Evolutionary conservation across 2,329 filamentous ascomycete genomes (phyloP).

Genomic region (Anthostomella pinea): DNA sequence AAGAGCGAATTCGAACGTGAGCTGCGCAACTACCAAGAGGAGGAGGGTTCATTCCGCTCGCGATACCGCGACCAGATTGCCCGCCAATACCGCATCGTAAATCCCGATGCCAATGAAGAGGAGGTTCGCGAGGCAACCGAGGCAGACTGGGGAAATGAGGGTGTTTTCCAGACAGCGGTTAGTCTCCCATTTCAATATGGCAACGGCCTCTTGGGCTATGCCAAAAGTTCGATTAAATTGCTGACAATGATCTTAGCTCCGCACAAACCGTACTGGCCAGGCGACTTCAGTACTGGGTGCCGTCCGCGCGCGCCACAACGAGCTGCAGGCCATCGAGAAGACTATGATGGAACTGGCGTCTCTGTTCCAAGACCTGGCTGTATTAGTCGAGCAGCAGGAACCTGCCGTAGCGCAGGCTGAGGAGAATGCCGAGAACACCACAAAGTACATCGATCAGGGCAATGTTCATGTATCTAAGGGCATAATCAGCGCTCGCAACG

Average conservation of each 20-base stretch:
- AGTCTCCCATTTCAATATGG: too few species aligned
- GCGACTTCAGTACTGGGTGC: constrained; percentile 72
- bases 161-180: constrained; percentile 81
- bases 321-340: constrained; percentile 76
- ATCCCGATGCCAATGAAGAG: constrained; percentile 72
- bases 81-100: constrained; percentile 77
- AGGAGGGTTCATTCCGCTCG: constrained; percentile 68
- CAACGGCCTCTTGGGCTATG: too few species aligned
- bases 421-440: constrained; percentile 62
- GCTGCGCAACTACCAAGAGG: constrained; percentile 66
- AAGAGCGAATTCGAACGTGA: constrained; percentile 71
- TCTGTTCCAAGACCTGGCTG: constrained; percentile 73
- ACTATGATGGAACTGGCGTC: constrained; percentile 67
- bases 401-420: constrained; percentile 60
- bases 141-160: constrained; percentile 72
- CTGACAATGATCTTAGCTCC: constrained; percentile 51
- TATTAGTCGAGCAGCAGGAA: constrained; percentile 72
- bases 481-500: constrained; percentile 62
- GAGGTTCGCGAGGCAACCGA: constrained; percentile 69
- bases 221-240: too few species aligned
- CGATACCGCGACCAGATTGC: constrained; percentile 75
- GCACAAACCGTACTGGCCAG: constrained; percentile 70
- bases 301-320: constrained; percentile 78
- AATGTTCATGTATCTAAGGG: constrained; percentile 68
- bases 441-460: constrained; percentile 64